Evolutionary conservation across 805 yeast species (phyloP).

Genomic region (Kuraishia floccosa): DNA sequence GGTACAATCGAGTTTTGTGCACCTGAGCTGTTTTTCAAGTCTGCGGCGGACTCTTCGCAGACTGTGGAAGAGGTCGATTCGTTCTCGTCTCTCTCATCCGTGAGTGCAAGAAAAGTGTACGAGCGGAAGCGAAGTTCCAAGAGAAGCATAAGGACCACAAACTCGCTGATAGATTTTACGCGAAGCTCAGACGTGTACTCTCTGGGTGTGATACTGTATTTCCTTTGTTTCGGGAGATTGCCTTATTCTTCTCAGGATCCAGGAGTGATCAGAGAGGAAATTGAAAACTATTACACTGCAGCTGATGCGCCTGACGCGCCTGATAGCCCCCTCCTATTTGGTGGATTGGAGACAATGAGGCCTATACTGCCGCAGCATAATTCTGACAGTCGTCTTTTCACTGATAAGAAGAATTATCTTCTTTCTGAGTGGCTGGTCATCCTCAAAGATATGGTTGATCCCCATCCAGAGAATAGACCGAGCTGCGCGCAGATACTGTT

Average conservation of each 20-base stretch:
- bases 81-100: conserved; percentile 11
- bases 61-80: neutral
- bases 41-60: too few relatives aligned
- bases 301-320: too few relatives aligned
- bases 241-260: conserved; percentile 37
- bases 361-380: too few relatives aligned
- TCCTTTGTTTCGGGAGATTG: conserved; percentile 55
- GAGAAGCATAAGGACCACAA: conserved; percentile 14
- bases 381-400: too few relatives aligned
- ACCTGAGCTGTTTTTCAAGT: conserved; percentile 55
- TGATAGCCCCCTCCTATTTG: conserved; percentile 3
- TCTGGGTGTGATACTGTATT: conserved; percentile 73
- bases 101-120: too few relatives aligned
- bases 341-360: neutral
- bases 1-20: conserved; percentile 87
- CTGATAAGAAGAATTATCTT: too few relatives aligned
- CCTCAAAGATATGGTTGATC: neutral
- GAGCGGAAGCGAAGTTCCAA: too few relatives aligned
- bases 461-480: neutral
- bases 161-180: conserved; percentile 45
- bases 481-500: neutral
- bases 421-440: neutral
- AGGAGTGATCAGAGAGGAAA: conserved; percentile 12
- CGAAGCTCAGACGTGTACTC: conserved; percentile 74
- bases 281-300: conserved; percentile 9